These are phyloP conservation scores for Penicillium sp. DNA, from an alignment of 2,329 filamentous ascomycete species.

Conservation along the genomic window DNA sequence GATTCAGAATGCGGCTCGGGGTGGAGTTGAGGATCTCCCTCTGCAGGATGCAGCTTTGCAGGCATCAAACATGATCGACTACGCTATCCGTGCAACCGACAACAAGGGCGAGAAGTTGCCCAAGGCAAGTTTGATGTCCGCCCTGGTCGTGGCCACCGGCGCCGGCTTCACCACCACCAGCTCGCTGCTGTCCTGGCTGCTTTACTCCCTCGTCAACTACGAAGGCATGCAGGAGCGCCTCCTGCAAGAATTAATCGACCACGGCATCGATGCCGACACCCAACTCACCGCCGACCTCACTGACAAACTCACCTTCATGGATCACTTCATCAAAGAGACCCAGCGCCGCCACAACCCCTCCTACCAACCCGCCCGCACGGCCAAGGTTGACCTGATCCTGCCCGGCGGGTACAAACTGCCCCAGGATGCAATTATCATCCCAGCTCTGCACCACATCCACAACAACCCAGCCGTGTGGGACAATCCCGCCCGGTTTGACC, in stretches of 20 bases:
- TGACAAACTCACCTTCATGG: conserved; percentile 47
- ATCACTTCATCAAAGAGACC: conserved; percentile 57
- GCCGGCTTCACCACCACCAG: conserved; percentile 63
- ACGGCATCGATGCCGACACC: conserved; percentile 46
- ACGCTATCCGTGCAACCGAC: conserved; percentile 54
- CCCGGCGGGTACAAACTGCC: conserved; percentile 61
- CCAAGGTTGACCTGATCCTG: conserved; percentile 56
- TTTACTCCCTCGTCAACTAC: conserved; percentile 56
- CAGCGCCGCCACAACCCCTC: conserved; percentile 61
- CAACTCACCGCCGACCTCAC: conserved; percentile 50
- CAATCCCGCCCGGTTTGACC: conserved; percentile 58
- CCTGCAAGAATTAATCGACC: conserved; percentile 58
- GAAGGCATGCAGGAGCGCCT: conserved; percentile 57
- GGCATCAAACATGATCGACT: conserved; percentile 33
- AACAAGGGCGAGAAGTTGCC: conserved; percentile 27
- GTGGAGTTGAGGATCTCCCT: conserved; percentile 19
- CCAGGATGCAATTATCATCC: conserved; percentile 54
- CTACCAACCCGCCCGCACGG: conserved; percentile 60
- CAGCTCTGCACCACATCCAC: conserved; percentile 48
- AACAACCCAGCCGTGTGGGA: conserved; percentile 58
- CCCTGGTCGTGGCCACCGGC: conserved; percentile 53
- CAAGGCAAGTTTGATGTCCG: conserved; percentile 27
- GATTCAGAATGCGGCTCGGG: conserved; percentile 15
- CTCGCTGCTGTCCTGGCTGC: conserved; percentile 58
- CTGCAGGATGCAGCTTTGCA: conserved; percentile 21